A percentile compares a stretch with the other conserved stretches of the same genome.
Evolutionary conservation across 192 early-diverging fungal genomes (phyloP).

Genomic region (Coemansia sp.): DNA sequence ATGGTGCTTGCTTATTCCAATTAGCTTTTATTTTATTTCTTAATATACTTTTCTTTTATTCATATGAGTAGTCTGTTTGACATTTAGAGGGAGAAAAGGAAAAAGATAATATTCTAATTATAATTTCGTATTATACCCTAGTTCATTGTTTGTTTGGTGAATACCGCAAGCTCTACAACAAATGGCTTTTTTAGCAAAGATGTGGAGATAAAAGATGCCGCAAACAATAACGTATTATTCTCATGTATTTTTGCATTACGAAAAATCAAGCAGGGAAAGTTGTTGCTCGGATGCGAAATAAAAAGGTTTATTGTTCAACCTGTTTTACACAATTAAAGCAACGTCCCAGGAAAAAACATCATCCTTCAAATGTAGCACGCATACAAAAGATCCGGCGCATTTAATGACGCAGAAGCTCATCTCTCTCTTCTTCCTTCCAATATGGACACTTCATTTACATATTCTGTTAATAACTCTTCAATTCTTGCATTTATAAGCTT

Average conservation of each 20-base stretch:
- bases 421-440: background rate
- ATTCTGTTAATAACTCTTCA: background rate
- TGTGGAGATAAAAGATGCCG: no score
- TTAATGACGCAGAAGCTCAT: background rate
- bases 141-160: no score
- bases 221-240: no score
- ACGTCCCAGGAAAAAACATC: background rate
- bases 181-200: no score
- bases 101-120: no score
- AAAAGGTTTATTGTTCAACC: background rate
- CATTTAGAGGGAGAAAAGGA: background rate
- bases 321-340: background rate
- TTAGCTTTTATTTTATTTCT: conserved; percentile 4
- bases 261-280: background rate
- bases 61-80: background rate
- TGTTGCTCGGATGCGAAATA: background rate
- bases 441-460: background rate
- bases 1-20: conserved; percentile 49
- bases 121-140: no score
- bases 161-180: no score
- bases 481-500: background rate
- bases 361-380: no score
- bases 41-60: background rate
- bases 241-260: background rate
- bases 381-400: background rate